phyloP scores from a whole-genome alignment of 1,284 basidiomycete species.

The Pyrrhoderma lamaoense region DNA sequence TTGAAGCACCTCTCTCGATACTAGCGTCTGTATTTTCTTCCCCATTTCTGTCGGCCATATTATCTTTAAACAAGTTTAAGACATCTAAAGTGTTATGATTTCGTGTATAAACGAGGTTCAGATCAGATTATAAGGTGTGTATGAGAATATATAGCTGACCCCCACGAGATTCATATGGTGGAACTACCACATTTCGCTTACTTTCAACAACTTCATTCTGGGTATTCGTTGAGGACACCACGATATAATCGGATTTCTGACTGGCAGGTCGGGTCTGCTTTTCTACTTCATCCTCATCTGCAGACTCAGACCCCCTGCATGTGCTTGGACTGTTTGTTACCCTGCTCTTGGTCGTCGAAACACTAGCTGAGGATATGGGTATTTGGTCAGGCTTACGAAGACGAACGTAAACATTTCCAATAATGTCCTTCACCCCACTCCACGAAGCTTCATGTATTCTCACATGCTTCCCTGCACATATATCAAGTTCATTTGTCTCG shows the following conservation, averaged over 20 bases:
- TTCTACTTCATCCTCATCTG: slow-evolving; percentile 16
- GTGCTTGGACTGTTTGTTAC: too few relatives aligned
- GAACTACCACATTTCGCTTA: background rate
- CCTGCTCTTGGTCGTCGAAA: background rate
- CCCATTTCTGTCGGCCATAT: too few relatives aligned
- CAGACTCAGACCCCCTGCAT: slow-evolving; percentile 3
- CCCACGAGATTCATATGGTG: background rate
- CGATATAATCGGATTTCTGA: background rate
- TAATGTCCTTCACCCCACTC: slow-evolving; percentile 10
- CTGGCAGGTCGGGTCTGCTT: slow-evolving; percentile 8
- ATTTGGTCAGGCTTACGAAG: background rate
- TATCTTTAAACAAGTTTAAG: too few relatives aligned
- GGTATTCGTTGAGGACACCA: background rate
- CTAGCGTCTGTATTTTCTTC: too few relatives aligned
- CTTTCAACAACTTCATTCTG: background rate
- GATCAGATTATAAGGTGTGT: too few relatives aligned
- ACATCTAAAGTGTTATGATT: too few relatives aligned
- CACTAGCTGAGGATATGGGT: background rate
- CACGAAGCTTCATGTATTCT: slow-evolving; percentile 16
- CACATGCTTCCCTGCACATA: slow-evolving; percentile 11
- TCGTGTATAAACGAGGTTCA: too few relatives aligned
- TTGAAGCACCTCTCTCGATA: too few relatives aligned
- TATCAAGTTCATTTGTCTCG: slow-evolving; percentile 16
- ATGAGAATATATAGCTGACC: slow-evolving; percentile 1
- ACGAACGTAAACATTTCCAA: slow-evolving; percentile 15